Evolutionary conservation across 2,329 filamentous ascomycete genomes (phyloP).

Genomic region (Phoma herbarum): DNA sequence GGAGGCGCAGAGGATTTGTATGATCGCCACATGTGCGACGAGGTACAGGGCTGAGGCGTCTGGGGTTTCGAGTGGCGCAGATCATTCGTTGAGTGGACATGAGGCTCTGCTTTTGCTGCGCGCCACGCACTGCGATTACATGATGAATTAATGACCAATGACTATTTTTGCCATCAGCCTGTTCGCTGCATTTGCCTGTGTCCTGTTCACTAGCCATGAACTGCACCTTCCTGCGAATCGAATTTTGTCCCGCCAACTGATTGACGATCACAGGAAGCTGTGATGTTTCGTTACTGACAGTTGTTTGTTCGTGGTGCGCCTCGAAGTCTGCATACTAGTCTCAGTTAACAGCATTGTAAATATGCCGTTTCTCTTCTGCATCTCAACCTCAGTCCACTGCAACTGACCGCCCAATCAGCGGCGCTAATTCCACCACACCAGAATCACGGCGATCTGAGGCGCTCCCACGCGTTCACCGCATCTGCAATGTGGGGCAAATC

Average conservation of each 20-base stretch:
- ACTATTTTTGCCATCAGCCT: not conserved
- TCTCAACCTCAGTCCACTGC: not conserved
- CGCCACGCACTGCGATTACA: not conserved
- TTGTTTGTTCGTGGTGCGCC: not conserved
- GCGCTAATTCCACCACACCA: constrained; percentile 6
- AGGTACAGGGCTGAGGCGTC: constrained; percentile 6
- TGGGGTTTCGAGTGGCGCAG: constrained; percentile 17
- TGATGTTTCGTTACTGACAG: not conserved
- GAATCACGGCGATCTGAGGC: constrained; percentile 5
- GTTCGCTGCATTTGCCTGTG: not conserved
- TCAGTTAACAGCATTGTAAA: not conserved
- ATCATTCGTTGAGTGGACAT: not conserved
- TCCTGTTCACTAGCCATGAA: not conserved
- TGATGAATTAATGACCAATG: not conserved
- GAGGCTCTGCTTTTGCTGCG: not conserved
- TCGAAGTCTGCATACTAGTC: not conserved
- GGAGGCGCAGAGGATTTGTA: not conserved
- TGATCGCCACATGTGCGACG: constrained; percentile 3
- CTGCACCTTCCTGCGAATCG: not conserved
- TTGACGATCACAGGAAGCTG: not conserved
- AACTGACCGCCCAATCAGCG: constrained; percentile 12
- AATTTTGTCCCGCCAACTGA: not conserved
- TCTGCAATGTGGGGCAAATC: constrained; percentile 3
- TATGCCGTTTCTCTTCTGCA: not conserved
- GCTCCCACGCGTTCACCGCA: constrained; percentile 7